Conservation (phyloP, 2,329 filamentous ascomycete species). For the Fusarium lyarnte region DNA sequence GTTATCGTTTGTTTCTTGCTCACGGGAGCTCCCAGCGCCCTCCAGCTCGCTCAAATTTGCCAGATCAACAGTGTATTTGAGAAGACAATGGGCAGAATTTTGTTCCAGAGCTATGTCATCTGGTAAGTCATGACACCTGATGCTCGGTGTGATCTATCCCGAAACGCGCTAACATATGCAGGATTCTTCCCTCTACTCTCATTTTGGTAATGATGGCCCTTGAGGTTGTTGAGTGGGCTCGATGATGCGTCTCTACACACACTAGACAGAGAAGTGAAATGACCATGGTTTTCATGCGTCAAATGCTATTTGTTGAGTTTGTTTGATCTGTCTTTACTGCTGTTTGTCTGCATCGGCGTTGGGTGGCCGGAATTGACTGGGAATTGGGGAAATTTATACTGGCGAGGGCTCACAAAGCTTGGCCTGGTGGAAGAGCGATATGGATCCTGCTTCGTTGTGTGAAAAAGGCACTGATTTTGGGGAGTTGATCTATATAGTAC, state of each 20-base stretch:
- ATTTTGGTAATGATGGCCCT: conserved; percentile 90
- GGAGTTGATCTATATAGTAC: conserved; percentile 8
- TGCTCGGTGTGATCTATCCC: conserved; percentile 4
- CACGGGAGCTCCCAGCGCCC: conserved; percentile 89
- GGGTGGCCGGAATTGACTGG: neutral
- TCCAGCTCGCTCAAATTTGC: conserved; percentile 97
- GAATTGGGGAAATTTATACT: neutral
- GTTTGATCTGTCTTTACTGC: neutral
- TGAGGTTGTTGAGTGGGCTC: conserved; percentile 91
- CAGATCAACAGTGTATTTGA: conserved; percentile 98
- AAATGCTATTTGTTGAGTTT: neutral
- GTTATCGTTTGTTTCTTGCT: conserved; percentile 97
- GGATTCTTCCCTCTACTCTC: conserved; percentile 93
- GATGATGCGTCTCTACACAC: conserved; percentile 21
- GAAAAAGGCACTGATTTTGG: neutral
- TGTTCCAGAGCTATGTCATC: conserved; percentile 90
- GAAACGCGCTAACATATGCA: conserved; percentile 51
- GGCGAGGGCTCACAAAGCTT: neutral
- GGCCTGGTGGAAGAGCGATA: neutral
- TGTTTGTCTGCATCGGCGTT: conserved; percentile 18
- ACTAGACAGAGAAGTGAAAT: neutral
- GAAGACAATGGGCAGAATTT: conserved; percentile 87
- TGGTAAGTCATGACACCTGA: conserved; percentile 70
- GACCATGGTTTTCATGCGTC: neutral
- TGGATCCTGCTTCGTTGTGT: neutral